Conservation (phyloP, 805 yeast genomes). For the Teunomyces tritomae region DNA sequence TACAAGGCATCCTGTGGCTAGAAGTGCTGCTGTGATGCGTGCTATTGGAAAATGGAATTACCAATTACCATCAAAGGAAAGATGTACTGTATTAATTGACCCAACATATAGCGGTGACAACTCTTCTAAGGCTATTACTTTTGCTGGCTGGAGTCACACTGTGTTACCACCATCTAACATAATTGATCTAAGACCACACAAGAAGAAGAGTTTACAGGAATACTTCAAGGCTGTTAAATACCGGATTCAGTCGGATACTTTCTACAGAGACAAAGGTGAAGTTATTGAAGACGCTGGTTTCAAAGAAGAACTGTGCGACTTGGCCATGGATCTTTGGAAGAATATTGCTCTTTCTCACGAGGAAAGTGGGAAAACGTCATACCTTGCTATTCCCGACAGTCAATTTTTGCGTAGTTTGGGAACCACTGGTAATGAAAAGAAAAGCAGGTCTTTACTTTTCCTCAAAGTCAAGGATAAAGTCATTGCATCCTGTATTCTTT, state of each 20-base stretch:
- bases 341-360: slow-evolving; percentile 38
- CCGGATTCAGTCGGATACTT: slow-evolving; percentile 34
- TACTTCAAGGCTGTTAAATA: slow-evolving; percentile 42
- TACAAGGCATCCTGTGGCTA: slow-evolving; percentile 38
- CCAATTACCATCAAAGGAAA: slow-evolving; percentile 11
- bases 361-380: slow-evolving; percentile 37
- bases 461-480: slow-evolving; percentile 33
- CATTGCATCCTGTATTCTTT: slow-evolving; percentile 42
- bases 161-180: slow-evolving; percentile 40
- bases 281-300: slow-evolving; percentile 32
- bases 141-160: slow-evolving; percentile 37
- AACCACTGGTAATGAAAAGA: slow-evolving; percentile 15
- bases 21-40: slow-evolving; percentile 38
- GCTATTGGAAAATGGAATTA: slow-evolving; percentile 37
- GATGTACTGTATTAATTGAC: slow-evolving; percentile 35
- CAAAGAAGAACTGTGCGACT: slow-evolving; percentile 26
- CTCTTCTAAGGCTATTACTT: slow-evolving; percentile 30
- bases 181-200: slow-evolving; percentile 36
- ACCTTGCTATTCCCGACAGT: slow-evolving; percentile 30
- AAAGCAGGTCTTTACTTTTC: slow-evolving; percentile 32
- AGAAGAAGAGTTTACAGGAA: slow-evolving; percentile 27
- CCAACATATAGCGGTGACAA: slow-evolving; percentile 34
- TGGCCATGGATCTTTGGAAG: slow-evolving; percentile 33
- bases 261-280: slow-evolving; percentile 32
- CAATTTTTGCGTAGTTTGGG: slow-evolving; percentile 31